Percentiles rank a stretch among this genome's conserved stretches.
phyloP scores from a whole-genome alignment of 1,284 basidiomycete species.

The Volvariella surrecta region DNA sequence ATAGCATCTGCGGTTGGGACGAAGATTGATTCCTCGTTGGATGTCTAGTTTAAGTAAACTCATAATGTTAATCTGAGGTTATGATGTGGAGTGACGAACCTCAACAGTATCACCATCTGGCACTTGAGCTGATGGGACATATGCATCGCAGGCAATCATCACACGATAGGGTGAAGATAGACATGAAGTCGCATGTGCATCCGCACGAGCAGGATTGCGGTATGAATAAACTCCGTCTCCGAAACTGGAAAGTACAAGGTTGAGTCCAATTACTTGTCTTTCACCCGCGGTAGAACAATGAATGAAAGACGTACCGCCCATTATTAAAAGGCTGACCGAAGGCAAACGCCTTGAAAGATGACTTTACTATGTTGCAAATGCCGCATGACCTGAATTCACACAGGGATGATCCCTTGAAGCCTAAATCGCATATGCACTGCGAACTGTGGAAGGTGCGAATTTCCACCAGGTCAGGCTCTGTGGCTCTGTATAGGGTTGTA shows the following conservation, averaged over 20 bases:
- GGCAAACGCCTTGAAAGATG: slow-evolving; percentile 43
- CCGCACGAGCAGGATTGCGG: slow-evolving; percentile 44
- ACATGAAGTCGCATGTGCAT: slow-evolving; percentile 50
- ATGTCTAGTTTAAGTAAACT: slow-evolving; percentile 18
- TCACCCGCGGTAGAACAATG: not conserved
- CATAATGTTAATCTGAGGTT: not conserved
- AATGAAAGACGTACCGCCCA: slow-evolving; percentile 34
- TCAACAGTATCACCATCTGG: slow-evolving; percentile 14
- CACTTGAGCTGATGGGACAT: slow-evolving; percentile 27
- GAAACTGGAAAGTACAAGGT: slow-evolving; percentile 27
- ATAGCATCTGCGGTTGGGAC: slow-evolving; percentile 36
- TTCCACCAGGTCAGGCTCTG: slow-evolving; percentile 22
- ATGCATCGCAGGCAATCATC: slow-evolving; percentile 47
- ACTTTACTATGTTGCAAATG: slow-evolving; percentile 47
- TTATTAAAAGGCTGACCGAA: slow-evolving; percentile 40
- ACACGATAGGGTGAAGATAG: slow-evolving; percentile 55
- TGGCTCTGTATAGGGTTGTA: not conserved
- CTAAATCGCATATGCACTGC: slow-evolving; percentile 59
- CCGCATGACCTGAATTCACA: slow-evolving; percentile 55
- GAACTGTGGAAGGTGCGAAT: slow-evolving; percentile 50
- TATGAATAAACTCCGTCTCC: slow-evolving; percentile 55
- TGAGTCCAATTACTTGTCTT: not conserved
- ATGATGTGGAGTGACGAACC: slow-evolving; percentile 12
- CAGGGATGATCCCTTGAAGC: slow-evolving; percentile 35
- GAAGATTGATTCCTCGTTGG: slow-evolving; percentile 34